phyloP scores from a whole-genome alignment of 2,329 filamentous ascomycete species.

The Aureobasidium sp. region DNA sequence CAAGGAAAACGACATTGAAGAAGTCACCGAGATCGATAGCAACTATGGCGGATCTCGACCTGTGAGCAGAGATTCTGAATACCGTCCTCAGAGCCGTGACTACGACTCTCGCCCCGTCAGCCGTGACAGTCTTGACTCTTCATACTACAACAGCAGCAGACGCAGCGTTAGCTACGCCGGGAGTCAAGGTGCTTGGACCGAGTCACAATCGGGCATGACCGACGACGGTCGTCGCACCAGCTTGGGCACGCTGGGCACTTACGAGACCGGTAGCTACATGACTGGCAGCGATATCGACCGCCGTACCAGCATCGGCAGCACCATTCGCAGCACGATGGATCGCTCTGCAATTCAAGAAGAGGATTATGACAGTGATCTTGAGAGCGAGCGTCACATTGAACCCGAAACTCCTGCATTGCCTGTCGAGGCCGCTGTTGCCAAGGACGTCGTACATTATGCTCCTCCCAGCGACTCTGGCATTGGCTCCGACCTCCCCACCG shows the following conservation, averaged over 20 bases:
- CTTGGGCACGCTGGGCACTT: slow-evolving; percentile 36
- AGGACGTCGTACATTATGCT: slow-evolving; percentile 19
- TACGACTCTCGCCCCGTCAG: slow-evolving; percentile 10
- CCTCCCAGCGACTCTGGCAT: slow-evolving; percentile 32
- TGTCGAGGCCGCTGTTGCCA: slow-evolving; percentile 14
- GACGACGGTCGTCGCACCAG: slow-evolving; percentile 29
- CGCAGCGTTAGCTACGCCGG: slow-evolving; percentile 20
- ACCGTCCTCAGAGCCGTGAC: slow-evolving; percentile 7
- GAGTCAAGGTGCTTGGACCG: slow-evolving; percentile 18
- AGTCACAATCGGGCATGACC: slow-evolving; percentile 17
- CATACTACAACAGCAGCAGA: slow-evolving; percentile 3
- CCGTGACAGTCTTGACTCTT: slow-evolving; percentile 12
- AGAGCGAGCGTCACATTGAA: slow-evolving; percentile 10
- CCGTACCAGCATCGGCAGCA: slow-evolving; percentile 35
- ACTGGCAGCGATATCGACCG: slow-evolving; percentile 38
- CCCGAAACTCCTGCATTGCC: slow-evolving; percentile 10
- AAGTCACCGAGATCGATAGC: slow-evolving; percentile 26
- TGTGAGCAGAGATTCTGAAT: slow-evolving; percentile 9
- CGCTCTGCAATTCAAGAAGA: slow-evolving; percentile 16
- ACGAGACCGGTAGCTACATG: slow-evolving; percentile 41
- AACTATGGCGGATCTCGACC: slow-evolving; percentile 20
- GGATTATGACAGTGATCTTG: slow-evolving; percentile 16
- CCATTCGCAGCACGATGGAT: slow-evolving; percentile 28
- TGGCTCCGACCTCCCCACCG: slow-evolving; percentile 30
- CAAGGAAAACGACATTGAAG: slow-evolving; percentile 42